phyloP scores from a whole-genome alignment of 108 stramenopile species.

The Chaetoceros tenuissimus region DNA sequence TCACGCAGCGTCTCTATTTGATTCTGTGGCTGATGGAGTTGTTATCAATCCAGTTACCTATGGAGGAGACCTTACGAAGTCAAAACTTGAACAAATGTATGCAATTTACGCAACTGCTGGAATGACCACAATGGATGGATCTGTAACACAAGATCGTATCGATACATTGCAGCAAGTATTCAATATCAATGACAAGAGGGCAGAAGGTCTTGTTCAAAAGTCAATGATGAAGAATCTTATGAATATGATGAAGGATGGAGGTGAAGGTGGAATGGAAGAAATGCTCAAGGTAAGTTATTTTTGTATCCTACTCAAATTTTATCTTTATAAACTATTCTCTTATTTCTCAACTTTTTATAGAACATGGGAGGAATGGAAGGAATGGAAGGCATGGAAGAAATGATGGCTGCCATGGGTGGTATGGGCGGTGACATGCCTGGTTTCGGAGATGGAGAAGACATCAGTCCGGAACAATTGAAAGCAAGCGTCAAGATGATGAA shows the following conservation, averaged over 20 bases:
- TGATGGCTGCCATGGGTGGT: slow-evolving; percentile 67
- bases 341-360: no score
- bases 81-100: slow-evolving; percentile 78
- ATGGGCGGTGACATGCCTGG: slow-evolving; percentile 28
- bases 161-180: slow-evolving; percentile 71
- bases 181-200: slow-evolving; percentile 67
- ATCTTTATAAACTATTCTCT: no score
- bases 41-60: slow-evolving; percentile 79
- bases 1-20: slow-evolving; percentile 71
- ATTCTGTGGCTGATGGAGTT: slow-evolving; percentile 66
- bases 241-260: slow-evolving; percentile 72
- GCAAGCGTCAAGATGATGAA: slow-evolving; percentile 54
- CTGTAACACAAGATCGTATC: slow-evolving; percentile 40
- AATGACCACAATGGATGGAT: slow-evolving; percentile 34
- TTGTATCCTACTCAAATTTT: no score
- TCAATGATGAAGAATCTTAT: slow-evolving; percentile 81
- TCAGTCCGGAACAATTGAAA: slow-evolving; percentile 61
- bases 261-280: slow-evolving; percentile 21
- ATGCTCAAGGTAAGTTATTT: no score
- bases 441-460: slow-evolving; percentile 36
- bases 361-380: slow-evolving; percentile 33
- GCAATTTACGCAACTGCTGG: slow-evolving; percentile 59
- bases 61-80: slow-evolving; percentile 59
- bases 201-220: slow-evolving; percentile 80
- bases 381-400: slow-evolving; percentile 74